A percentile compares a stretch with the other conserved stretches of the same genome.
These are phyloP conservation scores for Aspergillus texensis DNA, from an alignment of 2,329 filamentous ascomycete genomes.

Conservation along the genomic window DNA sequence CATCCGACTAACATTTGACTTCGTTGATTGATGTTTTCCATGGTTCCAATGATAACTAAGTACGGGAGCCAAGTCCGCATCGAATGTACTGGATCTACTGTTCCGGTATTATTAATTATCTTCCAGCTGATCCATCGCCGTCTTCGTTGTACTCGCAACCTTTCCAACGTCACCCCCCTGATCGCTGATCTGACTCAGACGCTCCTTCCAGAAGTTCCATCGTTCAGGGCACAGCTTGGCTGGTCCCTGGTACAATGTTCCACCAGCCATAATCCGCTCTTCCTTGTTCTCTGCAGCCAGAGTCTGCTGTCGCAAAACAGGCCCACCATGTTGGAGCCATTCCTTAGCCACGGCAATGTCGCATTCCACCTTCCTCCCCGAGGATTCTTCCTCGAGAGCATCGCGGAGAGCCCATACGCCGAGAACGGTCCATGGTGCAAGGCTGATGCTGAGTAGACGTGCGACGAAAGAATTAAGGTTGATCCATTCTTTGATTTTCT, in stretches of 20 bases:
- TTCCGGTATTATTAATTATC: neutral
- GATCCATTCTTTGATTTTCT: slow-evolving; percentile 8
- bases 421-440: slow-evolving; percentile 4
- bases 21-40: neutral
- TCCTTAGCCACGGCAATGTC: slow-evolving; percentile 8
- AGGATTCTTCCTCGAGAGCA: slow-evolving; percentile 10
- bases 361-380: neutral
- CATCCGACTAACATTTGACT: neutral
- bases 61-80: neutral
- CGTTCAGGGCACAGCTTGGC: slow-evolving; percentile 9
- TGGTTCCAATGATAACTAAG: no score
- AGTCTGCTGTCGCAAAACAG: neutral
- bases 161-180: neutral
- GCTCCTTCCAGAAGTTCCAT: slow-evolving; percentile 18
- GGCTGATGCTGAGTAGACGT: slow-evolving; percentile 10
- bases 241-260: slow-evolving; percentile 12
- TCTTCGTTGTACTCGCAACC: neutral
- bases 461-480: slow-evolving; percentile 17
- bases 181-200: slow-evolving; percentile 2
- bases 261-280: slow-evolving; percentile 6
- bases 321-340: slow-evolving; percentile 14
- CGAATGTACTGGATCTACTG: neutral
- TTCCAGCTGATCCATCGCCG: slow-evolving; percentile 6
- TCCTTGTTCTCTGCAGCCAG: neutral
- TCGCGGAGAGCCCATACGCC: slow-evolving; percentile 15